Evolutionary conservation across 2,329 filamentous ascomycete species (phyloP).

Genomic region (Colletotrichum cereale): DNA sequence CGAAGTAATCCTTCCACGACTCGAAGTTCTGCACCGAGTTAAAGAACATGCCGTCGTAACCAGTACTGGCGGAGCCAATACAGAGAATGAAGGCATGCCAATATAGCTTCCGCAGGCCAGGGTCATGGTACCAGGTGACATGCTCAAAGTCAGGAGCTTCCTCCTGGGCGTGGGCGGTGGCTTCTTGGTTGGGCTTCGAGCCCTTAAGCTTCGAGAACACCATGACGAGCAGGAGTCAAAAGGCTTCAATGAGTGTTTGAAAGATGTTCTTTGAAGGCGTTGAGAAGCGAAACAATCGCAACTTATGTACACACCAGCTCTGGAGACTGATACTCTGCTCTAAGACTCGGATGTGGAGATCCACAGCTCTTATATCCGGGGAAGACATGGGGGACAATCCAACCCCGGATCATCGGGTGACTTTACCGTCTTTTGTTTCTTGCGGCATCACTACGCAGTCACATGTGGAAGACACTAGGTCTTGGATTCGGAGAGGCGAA

Average conservation of each 20-base stretch:
- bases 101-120: conserved; percentile 67
- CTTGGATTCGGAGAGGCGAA: neutral
- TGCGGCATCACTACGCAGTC: neutral
- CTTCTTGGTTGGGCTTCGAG: conserved; percentile 5
- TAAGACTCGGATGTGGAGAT: neutral
- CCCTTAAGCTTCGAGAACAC: conserved; percentile 23
- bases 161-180: conserved; percentile 50
- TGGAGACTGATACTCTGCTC: neutral
- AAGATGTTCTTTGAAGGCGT: neutral
- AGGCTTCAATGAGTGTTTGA: too few species aligned
- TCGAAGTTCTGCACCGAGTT: conserved; percentile 33
- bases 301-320: neutral
- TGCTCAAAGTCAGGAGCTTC: conserved; percentile 62
- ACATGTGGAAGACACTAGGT: neutral
- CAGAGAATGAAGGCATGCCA: conserved; percentile 64
- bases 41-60: conserved; percentile 57
- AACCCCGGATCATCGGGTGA: conserved; percentile 13
- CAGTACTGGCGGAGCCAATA: conserved; percentile 67
- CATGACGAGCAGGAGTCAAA: neutral
- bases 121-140: conserved; percentile 65
- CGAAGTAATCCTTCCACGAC: conserved; percentile 44
- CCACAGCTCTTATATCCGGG: conserved; percentile 18
- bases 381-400: neutral
- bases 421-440: neutral
- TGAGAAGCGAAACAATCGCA: neutral